Evolutionary conservation across 2,329 filamentous ascomycete species (phyloP), one percentile per base, ranked within the genome.

Genomic region (Ilyonectria robusta): DNA sequence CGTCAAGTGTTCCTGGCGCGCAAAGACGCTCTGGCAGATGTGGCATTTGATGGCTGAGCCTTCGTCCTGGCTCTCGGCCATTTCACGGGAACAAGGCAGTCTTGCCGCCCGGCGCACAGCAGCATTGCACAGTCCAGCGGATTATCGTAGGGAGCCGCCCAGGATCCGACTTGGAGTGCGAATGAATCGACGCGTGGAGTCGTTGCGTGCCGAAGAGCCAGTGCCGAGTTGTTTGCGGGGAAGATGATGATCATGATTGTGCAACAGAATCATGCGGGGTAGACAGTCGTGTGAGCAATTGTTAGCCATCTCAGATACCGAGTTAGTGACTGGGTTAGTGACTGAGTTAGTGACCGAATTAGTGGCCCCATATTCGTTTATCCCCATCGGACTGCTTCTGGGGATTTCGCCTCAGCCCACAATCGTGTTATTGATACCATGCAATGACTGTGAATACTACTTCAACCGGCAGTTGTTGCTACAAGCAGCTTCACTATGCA

Each of bases 1-100:
- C 17, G 59, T 55, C 11, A 72, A 44, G 46, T 72, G 70, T 33
- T 72, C 70, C 21, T 58, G 67, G 19, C 70, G 59, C 1, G 64
- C 48, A 47, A 72, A 72, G 11, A 33, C 44, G 11, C 35, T 62
- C 7, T 23, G 31, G 42, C 70, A 72, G 29, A 66, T 47, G 63
- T 54, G 23, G 51, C 63, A 66, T 29, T 62, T 42, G 46, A 62
- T 31, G 44, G 42, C 15, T 19, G 40, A 8, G 40, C 15, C 40
- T n/a, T 13, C 50, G 29, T 31, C 19, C n/a, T 44, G 31, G 3
- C 37, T 50, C 3, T 23, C 57, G 10, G 19, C 44, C 57, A 50
- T 42, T 47, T 35, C 46, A 31, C 19, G 17, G 1, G 9, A 17
- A 9, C 6, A n/a, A 51, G 26, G 11, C 26, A 9, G 29, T 8